Base-by-base conservation (phyloP, 2,329 filamentous ascomycete species). In the Exophiala phaeomuriformis region DNA sequence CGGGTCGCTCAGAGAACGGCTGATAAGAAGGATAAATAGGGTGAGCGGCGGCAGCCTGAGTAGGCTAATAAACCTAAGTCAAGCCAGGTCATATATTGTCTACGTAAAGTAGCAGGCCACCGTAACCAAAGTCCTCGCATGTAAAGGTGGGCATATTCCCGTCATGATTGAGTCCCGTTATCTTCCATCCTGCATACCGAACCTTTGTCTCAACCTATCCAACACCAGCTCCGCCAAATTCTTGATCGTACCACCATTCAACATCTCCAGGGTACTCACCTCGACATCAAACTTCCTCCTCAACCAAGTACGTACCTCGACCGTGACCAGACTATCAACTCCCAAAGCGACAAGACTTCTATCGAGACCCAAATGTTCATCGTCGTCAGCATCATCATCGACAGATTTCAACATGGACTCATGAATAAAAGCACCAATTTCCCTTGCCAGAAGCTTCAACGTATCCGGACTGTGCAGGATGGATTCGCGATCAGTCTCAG, bases 211-310 rank as follows among this genome's bases (percentile, higher is more conserved):
- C 10, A 45, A 7, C 30, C 42, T 19, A 12, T 19, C 42, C 42
- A 45, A 45, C 7, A 45, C 27, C 8, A 45, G 6, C 8, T 19
- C 42, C 8, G 19, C 42, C 31, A 45, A 29, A 86, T 39, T 29
- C 47, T 39, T 10, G 40, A 36, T 36, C 33, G 33, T 36, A 7
- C 33, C 33, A n/a, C 67, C 67, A 9, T 69, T 78, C 9, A 68
- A 10, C 32, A 84, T 72, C 82, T 87, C 69, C 82, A 73, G 52
- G 84, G 69, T 73, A 79, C 66, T 57, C 19, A 67, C 55, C 4
- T 67, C 64, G 5, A 67, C 50, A 0, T 53, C 61, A 0, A 64
- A 47, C 29, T 56, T 59, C 0, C 65, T 63, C 3, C 59, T 59
- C 35, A 49, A 55, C 61, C 61, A 64, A 9, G 2, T 35, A 1